Evolutionary conservation across 2,329 filamentous ascomycete genomes (phyloP).

Genomic region (Ceratocystis ficicola): DNA sequence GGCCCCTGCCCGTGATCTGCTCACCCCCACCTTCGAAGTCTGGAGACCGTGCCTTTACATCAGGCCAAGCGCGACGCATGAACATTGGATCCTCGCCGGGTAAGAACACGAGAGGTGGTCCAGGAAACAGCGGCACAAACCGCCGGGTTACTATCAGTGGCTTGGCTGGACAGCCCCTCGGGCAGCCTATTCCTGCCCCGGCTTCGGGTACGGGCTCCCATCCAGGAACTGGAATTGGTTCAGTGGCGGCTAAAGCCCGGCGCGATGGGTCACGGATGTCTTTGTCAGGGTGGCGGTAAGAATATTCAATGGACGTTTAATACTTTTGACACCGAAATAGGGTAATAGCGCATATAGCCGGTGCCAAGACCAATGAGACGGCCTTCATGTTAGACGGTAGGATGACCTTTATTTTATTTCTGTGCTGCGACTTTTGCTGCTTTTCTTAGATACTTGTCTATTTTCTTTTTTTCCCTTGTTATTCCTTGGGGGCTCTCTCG

Average conservation of each 20-base stretch:
- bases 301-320: no score
- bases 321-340: background rate
- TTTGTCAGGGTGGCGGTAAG: constrained; percentile 5
- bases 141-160: constrained; percentile 33
- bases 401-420: background rate
- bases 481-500: background rate
- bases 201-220: background rate
- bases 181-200: background rate
- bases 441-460: background rate
- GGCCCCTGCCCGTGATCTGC: constrained; percentile 42
- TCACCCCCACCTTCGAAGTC: constrained; percentile 34
- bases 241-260: background rate
- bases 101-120: constrained; percentile 31
- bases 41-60: constrained; percentile 33
- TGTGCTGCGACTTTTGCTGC: background rate
- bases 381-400: background rate
- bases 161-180: constrained; percentile 24
- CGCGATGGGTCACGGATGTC: constrained; percentile 8
- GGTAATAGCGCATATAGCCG: no score
- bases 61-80: constrained; percentile 47
- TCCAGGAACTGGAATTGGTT: background rate
- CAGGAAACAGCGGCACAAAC: constrained; percentile 24
- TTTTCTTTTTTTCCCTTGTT: background rate
- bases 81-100: constrained; percentile 34
- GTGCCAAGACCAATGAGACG: background rate